Base-by-base conservation (phyloP, 1,284 basidiomycete species). In the Schizophyllum amplum region DNA sequence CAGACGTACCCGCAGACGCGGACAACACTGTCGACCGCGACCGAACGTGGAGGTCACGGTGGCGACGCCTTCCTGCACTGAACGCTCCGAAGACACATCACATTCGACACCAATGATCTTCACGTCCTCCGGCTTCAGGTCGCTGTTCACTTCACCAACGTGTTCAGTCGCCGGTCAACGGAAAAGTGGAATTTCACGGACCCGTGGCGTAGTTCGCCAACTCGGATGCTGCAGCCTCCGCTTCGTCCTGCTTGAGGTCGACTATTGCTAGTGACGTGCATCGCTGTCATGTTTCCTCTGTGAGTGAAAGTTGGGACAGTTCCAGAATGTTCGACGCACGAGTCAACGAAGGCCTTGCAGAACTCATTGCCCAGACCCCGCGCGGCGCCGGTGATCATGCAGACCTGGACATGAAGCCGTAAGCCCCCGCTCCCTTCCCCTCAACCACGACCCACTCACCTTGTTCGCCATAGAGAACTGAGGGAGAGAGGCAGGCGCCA, bases 341-440 rank as follows among this genome's bases (percentile, higher is more conserved):
- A 91, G 72, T 91, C 86, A 63, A 95, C 69, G 70, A 98, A 93
- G 6, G 93, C 93, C 55, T 86, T 83, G 65, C 91, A 93, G 70
- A 97, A 93, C 71, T 93, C 86, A 66, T 90, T 82, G 15, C 94
- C 94, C 42, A 97, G 75, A 13, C 95, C 95, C 65, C 91, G 81
- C 17, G 93, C 95, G 55, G 88, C 96, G 55, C 95, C 95, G n/a
- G 95, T 98, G 56, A 98, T 85, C 63, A 96, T 76, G 73, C 90
- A 94, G 52, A 95, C 92, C 86, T 97, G 71, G 25, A 11, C 26
- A 51, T 26, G 4, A 21, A 20, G 24, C 20, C 56, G 23, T 55
- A n/a, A 22, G 11, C 21, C 46, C 21, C 22, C 15, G 23, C n/a
- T 54, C 13, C 1, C 20, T 11, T 20, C 24, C 24, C 20, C 48